Base-by-base conservation (phyloP, 176 grass and related monocot genomes). In the Oryza punctata region DNA sequence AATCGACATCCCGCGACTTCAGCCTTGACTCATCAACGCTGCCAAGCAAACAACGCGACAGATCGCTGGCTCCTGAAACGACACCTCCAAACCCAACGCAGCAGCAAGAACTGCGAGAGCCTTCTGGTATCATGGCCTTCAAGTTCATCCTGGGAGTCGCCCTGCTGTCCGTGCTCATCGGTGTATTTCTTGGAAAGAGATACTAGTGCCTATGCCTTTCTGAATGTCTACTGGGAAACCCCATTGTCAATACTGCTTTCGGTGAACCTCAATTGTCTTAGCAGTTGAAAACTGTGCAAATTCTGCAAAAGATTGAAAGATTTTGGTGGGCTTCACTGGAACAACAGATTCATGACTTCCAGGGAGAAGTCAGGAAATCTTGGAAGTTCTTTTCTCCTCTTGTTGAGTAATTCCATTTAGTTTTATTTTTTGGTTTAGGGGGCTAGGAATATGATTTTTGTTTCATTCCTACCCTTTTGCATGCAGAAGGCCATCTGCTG, bases 41-140 rank as follows among this genome's bases (percentile, higher is more conserved):
- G 52, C 71, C 70, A 15, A 85, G 54, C 68, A 88, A 87, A 81
- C 75, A 82, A 11, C 59, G 33, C 0, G 88, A 90, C 45, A 52
- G 69, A 65, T 64, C 72, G 71, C 78, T 41, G 45, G 70, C 70
- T 69, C 45, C 82, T 13, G 60, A 54, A 15, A 29, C 46, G 13
- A 15, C 73, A 80, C 68, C 90, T 19, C 33, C 82, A 75, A 84
- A 67, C 30, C 38, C 76, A 47, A 74, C 14, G 19, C 46, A 69
- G 7, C 75, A 88, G 10, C 78, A 88, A 81, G 75, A 75, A 84
- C 14, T 74, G 19, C 63, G 69, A 52, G 93, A 95, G 61, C 91
- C 91, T 85, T 93, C 93, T 28, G 91, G 93, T 37, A 88, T 93
- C 70, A 96, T 99, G 96, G 96, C 96, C 65, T 96, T 99, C 84